A percentile compares a stretch with the other conserved stretches of the same genome.
Evolutionary conservation across 225 moss, liverwort and hornwort species (phyloP).

Genomic region (Neckera pumila): DNA sequence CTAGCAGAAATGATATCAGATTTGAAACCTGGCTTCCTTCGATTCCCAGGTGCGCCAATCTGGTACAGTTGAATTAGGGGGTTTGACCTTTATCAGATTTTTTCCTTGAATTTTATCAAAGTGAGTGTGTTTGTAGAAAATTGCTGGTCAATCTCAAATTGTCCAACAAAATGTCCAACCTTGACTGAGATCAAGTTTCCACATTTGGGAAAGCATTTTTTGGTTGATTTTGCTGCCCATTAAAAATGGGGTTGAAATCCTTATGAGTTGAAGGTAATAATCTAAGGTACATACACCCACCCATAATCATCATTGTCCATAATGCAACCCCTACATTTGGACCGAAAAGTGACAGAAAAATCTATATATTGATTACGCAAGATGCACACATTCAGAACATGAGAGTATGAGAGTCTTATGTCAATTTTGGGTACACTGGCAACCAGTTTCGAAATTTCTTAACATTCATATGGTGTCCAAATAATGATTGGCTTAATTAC

Average conservation of each 20-base stretch:
- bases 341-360: background rate
- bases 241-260: background rate
- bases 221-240: background rate
- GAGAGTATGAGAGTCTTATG: background rate
- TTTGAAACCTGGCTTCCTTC: constrained; percentile 81
- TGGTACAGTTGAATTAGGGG: constrained; percentile 5
- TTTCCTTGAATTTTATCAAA: background rate
- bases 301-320: background rate
- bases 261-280: background rate
- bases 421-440: rapidly evolving
- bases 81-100: background rate
- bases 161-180: background rate
- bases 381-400: background rate
- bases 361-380: background rate
- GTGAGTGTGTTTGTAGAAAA: background rate
- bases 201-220: background rate
- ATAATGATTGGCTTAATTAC: background rate
- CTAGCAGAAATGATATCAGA: constrained; percentile 69
- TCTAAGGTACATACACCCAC: background rate
- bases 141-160: no score
- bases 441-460: background rate
- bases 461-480: background rate
- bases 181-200: background rate
- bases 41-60: constrained; percentile 69
- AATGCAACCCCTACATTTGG: background rate